Conservation (phyloP, 2,329 filamentous ascomycete species). For the Bimuria novae-zelandiae region DNA sequence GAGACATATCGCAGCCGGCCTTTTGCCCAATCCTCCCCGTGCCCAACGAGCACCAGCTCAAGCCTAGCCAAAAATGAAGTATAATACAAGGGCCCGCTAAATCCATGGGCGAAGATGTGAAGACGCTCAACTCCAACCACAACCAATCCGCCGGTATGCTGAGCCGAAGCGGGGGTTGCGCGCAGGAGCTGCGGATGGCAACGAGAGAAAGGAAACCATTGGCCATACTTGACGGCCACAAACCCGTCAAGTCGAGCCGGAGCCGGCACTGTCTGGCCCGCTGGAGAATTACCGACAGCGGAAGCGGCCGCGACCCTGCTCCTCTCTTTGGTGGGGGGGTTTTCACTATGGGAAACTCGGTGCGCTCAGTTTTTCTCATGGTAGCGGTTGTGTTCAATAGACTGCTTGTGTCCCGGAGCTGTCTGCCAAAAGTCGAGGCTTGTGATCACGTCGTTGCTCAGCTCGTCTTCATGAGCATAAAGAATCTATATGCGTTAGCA, state of each 20-base stretch:
- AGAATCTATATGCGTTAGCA: constrained; percentile 69
- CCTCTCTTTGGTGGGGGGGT: background rate
- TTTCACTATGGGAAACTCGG: background rate
- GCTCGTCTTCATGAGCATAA: constrained; percentile 96
- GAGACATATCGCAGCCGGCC: background rate
- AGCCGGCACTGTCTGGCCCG: background rate
- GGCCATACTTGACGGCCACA: background rate
- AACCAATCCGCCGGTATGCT: background rate
- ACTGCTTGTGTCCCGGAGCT: constrained; percentile 32
- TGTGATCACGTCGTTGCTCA: constrained; percentile 89
- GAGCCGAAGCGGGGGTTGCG: background rate
- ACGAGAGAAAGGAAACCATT: background rate
- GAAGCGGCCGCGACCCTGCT: background rate
- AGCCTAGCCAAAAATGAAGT: constrained; percentile 13
- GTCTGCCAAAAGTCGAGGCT: constrained; percentile 89
- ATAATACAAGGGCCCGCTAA: constrained; percentile 14
- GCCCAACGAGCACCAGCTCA: constrained; percentile 6
- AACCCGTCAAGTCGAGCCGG: background rate
- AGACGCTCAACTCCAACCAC: background rate
- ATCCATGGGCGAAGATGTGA: constrained; percentile 5
- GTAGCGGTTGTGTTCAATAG: constrained; percentile 31
- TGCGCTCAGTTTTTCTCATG: constrained; percentile 33
- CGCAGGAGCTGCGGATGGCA: background rate
- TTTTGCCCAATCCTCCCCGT: background rate
- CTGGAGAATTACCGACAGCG: background rate